Percentiles rank a stretch among this genome's conserved stretches.
Conservation (phyloP, 371 early-diverging fungal genomes). For the Smittium mucronatum region DNA sequence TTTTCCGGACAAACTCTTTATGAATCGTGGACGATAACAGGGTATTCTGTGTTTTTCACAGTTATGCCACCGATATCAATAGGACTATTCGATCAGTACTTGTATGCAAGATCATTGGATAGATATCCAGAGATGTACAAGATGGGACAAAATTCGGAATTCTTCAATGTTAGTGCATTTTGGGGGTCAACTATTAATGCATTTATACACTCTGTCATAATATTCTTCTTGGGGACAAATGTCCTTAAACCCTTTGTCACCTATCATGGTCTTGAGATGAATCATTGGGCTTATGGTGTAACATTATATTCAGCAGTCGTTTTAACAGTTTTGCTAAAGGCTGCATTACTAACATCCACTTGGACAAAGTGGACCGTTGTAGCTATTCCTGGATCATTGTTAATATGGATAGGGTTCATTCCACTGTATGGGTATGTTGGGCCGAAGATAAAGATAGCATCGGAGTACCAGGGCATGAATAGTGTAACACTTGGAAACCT, state of each 20-base stretch:
- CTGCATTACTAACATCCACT: slow-evolving; percentile 66
- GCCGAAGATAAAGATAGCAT: slow-evolving; percentile 56
- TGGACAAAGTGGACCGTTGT: slow-evolving; percentile 79
- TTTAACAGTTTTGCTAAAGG: slow-evolving; percentile 67
- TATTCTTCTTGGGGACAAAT: slow-evolving; percentile 47
- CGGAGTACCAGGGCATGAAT: slow-evolving; percentile 71
- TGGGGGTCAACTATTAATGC: slow-evolving; percentile 92
- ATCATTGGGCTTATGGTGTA: slow-evolving; percentile 68
- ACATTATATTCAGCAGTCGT: slow-evolving; percentile 66
- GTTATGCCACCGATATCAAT: slow-evolving; percentile 77
- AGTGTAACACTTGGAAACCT: slow-evolving; percentile 57
- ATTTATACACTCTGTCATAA: slow-evolving; percentile 75
- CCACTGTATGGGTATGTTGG: slow-evolving; percentile 74
- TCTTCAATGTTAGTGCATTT: slow-evolving; percentile 84
- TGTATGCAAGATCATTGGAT: slow-evolving; percentile 82
- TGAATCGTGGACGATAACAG: slow-evolving; percentile 86
- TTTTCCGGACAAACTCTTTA: slow-evolving; percentile 86
- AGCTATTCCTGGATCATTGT: slow-evolving; percentile 71
- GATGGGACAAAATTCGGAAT: slow-evolving; percentile 77
- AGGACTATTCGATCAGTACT: slow-evolving; percentile 89
- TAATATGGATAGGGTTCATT: slow-evolving; percentile 75
- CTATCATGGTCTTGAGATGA: slow-evolving; percentile 46
- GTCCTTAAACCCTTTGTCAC: slow-evolving; percentile 49
- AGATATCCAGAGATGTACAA: slow-evolving; percentile 94
- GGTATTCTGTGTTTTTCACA: slow-evolving; percentile 83